Percentiles rank a stretch among this genome's conserved stretches.
Conservation (phyloP, 2,329 filamentous ascomycete genomes). For the Albophoma yamanashiensis region DNA sequence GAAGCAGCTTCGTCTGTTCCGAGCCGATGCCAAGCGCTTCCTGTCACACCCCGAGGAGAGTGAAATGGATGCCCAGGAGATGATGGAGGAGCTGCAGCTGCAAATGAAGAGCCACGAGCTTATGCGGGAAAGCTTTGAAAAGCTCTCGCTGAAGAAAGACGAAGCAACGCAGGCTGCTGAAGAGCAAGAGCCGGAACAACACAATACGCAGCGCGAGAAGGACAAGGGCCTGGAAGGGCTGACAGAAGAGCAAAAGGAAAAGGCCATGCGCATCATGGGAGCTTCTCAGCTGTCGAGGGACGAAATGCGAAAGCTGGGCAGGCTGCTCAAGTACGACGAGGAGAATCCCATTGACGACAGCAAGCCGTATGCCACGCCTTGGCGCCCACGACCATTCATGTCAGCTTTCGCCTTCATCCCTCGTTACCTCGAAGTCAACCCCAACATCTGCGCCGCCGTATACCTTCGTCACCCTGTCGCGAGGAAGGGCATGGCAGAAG, state of each 20-base stretch:
- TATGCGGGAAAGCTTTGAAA: conserved; percentile 18
- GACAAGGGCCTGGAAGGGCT: conserved; percentile 23
- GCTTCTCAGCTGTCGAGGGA: conserved; percentile 26
- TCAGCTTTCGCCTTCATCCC: conserved; percentile 90
- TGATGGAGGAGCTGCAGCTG: conserved; percentile 19
- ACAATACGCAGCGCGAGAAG: conserved; percentile 20
- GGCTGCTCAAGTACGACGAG: conserved; percentile 50
- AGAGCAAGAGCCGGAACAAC: conserved; percentile 9
- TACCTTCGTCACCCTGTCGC: conserved; percentile 93
- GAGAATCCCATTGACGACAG: conserved; percentile 66
- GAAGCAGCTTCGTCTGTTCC: conserved; percentile 63
- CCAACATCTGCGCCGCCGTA: conserved; percentile 89
- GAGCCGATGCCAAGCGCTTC: conserved; percentile 51
- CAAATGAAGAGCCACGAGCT: conserved; percentile 22
- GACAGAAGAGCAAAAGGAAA: conserved; percentile 19
- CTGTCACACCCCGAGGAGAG: conserved; percentile 30
- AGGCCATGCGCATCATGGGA: conserved; percentile 21
- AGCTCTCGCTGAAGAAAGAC: conserved; percentile 12
- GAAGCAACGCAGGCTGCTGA: conserved; percentile 4
- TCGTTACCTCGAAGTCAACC: conserved; percentile 92
- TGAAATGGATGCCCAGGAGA: conserved; percentile 15
- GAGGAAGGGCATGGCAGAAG: conserved; percentile 66
- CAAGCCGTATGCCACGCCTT: conserved; percentile 87
- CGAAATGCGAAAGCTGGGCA: conserved; percentile 42
- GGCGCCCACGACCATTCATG: conserved; percentile 81